Base-by-base conservation (phyloP, 208 protist species). In the Acanthamoeba lenticulata region DNA sequence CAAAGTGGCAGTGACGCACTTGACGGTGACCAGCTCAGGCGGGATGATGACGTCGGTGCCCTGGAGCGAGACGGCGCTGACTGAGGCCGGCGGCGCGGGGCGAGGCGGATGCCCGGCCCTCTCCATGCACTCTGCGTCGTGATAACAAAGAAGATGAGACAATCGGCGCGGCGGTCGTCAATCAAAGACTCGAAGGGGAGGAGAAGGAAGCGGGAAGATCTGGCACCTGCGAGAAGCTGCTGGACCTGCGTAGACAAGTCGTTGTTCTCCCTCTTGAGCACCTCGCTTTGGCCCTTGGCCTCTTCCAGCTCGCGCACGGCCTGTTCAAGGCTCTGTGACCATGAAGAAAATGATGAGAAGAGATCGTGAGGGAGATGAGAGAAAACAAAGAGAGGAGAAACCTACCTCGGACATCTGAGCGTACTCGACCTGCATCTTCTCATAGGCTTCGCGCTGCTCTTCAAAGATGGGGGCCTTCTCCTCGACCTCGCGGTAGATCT, bases 381-480 rank as follows among this genome's bases (percentile, higher is more conserved):
- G n/a, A n/a, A n/a, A n/a, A n/a, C n/a, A n/a, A n/a, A n/a, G n/a
- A n/a, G n/a, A n/a, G n/a, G n/a, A n/a, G n/a, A n/a, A n/a, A n/a
- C n/a, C n/a, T 40, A 52, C 42, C 72, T 40, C 19, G 0, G 45
- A 88, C 44, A 88, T 88, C 27, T 88, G 67, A 17, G 77, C 29
- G 77, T 88, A 57, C 77, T 88, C 45, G 2, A 27, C n/a, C 44
- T 88, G 45, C 77, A 88, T 88, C 34, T 40, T 47, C 36, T 88
- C 77, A 40, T 88, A 88, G 1, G 40, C 44, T 57, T 88, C 77
- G 19, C 36, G 5, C 34, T 88, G 77, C n/a, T 88, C 77, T 29
- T 88, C 45, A 21, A 88, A 88, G 29, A 88, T 60, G n/a, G 77
- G 77, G 27, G 77, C 77, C 77, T 88, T 88, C 45, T 88, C 44